These are phyloP conservation scores for Alternaria brassicicola DNA, from an alignment of 2,329 filamentous ascomycete genomes.

Conservation along the genomic window DNA sequence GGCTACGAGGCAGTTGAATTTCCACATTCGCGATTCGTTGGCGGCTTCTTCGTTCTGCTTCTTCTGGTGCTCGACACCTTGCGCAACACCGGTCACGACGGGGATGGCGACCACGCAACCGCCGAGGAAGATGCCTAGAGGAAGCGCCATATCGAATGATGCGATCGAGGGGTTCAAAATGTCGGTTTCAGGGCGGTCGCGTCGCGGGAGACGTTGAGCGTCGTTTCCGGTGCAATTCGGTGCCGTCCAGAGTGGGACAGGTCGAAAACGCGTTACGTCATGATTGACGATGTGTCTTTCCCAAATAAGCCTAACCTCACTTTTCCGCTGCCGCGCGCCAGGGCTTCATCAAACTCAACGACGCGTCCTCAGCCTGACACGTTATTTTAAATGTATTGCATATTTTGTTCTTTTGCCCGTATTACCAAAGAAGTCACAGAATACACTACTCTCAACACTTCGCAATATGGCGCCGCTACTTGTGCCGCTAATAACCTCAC, in stretches of 20 bases:
- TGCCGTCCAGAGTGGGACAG: not conserved
- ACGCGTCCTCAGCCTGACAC: not conserved
- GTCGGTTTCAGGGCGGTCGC: not conserved
- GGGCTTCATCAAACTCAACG: not conserved
- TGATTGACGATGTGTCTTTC: not conserved
- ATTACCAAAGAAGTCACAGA: not conserved
- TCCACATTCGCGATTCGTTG: slow-evolving; percentile 58
- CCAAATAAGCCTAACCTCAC: not conserved
- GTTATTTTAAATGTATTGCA: not conserved
- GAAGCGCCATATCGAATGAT: slow-evolving; percentile 25
- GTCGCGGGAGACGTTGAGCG: not conserved
- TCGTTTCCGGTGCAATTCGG: not conserved
- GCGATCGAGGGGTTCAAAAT: not conserved
- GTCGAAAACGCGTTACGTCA: slow-evolving; percentile 5
- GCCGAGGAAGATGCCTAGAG: slow-evolving; percentile 47
- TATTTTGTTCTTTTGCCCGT: not conserved
- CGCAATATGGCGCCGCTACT: not conserved
- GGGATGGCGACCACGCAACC: slow-evolving; percentile 54
- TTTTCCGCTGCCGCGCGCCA: not conserved
- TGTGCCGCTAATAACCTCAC: not conserved
- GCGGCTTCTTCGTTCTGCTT: slow-evolving; percentile 58
- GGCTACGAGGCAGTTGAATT: slow-evolving; percentile 57
- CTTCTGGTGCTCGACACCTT: slow-evolving; percentile 58
- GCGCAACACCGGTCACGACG: slow-evolving; percentile 58
- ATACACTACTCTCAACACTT: not conserved